phyloP scores from a whole-genome alignment of 805 yeast genomes.

The Ogataea pilisensis region DNA sequence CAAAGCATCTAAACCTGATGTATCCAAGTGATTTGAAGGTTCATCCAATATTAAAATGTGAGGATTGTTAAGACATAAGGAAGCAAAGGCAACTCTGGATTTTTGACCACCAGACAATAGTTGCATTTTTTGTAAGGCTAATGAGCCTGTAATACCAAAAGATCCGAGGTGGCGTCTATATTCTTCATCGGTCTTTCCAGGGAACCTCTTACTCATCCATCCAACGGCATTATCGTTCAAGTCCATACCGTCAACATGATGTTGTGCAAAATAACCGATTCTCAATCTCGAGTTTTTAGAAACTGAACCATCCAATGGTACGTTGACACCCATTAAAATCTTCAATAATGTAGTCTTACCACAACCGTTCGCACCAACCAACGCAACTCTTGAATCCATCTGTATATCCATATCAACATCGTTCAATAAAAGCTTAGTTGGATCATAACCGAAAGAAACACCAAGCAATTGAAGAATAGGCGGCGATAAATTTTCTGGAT shows the following conservation, averaged over 20 bases:
- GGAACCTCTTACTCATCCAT: slow-evolving; percentile 87
- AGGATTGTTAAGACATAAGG: slow-evolving; percentile 83
- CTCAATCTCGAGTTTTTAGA: slow-evolving; percentile 80
- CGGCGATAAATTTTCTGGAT: slow-evolving; percentile 88
- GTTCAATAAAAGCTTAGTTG: slow-evolving; percentile 57
- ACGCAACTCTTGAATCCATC: slow-evolving; percentile 90
- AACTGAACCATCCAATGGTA: slow-evolving; percentile 75
- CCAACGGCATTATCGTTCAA: slow-evolving; percentile 78
- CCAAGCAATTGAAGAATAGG: slow-evolving; percentile 87
- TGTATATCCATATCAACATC: slow-evolving; percentile 88
- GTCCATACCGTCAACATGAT: slow-evolving; percentile 98
- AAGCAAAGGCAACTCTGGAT: slow-evolving; percentile 97
- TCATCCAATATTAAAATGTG: slow-evolving; percentile 92
- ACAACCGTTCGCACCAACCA: slow-evolving; percentile 98
- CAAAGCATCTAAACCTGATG: slow-evolving; percentile 94
- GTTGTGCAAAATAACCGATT: slow-evolving; percentile 97
- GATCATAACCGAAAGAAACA: slow-evolving; percentile 81
- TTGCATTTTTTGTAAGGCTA: slow-evolving; percentile 88
- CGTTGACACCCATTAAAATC: slow-evolving; percentile 70
- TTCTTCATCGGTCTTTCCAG: slow-evolving; percentile 94
- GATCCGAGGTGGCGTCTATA: slow-evolving; percentile 95
- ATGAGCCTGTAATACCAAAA: slow-evolving; percentile 92
- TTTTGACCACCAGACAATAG: slow-evolving; percentile 96
- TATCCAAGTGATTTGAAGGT: slow-evolving; percentile 98
- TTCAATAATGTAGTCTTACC: slow-evolving; percentile 96